phyloP scores from a whole-genome alignment of 23 red algal species.

The Gracilaria domingensis region DNA sequence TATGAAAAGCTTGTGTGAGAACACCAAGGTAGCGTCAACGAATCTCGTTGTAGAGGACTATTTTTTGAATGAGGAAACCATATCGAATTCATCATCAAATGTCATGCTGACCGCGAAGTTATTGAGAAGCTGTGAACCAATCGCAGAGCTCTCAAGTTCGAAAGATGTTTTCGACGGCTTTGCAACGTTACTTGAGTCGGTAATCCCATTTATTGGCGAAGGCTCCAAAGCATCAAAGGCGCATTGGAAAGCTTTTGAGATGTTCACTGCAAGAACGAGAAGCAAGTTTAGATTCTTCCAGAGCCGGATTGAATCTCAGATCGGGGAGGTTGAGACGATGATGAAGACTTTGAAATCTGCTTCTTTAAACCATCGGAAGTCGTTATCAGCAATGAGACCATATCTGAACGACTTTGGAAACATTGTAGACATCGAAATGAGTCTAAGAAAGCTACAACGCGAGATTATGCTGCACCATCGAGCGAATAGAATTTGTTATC shows the following conservation, averaged over 20 bases:
- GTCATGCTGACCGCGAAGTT: neutral
- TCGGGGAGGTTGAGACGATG: neutral
- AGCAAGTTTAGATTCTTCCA: neutral
- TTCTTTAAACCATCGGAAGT: neutral
- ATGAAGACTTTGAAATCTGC: neutral
- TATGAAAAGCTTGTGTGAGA: neutral
- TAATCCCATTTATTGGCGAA: neutral
- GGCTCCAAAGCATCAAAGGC: neutral
- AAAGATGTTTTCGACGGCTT: neutral
- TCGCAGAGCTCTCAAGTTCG: neutral
- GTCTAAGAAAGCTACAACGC: neutral
- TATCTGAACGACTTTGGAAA: neutral
- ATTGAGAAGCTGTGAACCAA: neutral
- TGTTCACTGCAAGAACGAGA: neutral
- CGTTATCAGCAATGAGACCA: neutral
- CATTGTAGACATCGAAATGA: neutral
- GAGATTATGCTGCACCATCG: neutral
- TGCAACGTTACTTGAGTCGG: neutral
- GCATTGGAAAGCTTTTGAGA: neutral
- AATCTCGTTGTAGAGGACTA: neutral
- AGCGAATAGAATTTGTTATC: neutral
- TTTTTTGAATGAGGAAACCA: neutral
- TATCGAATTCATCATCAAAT: neutral
- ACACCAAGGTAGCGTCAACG: neutral
- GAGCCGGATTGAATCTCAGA: neutral